Percentiles rank a stretch among this genome's conserved stretches.
These are phyloP conservation scores for Xylariaceae sp. DNA, from an alignment of 2,329 filamentous ascomycete genomes.

Conservation along the genomic window DNA sequence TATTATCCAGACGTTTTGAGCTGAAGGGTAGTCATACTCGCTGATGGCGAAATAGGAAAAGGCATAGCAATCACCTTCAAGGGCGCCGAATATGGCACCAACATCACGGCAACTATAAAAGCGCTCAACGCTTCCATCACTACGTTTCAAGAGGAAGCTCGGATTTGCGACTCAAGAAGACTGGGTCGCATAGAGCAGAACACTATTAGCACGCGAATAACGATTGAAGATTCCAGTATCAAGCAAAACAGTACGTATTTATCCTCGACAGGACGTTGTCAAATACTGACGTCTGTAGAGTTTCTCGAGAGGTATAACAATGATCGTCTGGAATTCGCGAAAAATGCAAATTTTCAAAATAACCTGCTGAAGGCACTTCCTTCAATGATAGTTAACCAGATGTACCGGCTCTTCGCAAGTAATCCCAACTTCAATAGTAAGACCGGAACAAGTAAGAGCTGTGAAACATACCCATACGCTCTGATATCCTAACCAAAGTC, in stretches of 20 bases:
- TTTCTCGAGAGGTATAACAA: slow-evolving; percentile 3
- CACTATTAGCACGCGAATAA: slow-evolving; percentile 1
- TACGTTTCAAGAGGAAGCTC: slow-evolving; percentile 8
- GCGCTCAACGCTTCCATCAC: slow-evolving; percentile 4
- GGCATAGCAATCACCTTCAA: slow-evolving; percentile 7
- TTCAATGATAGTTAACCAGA: slow-evolving; percentile 3
- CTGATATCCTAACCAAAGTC: no score
- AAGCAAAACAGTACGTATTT: background rate
- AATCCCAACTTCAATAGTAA: slow-evolving; percentile 7
- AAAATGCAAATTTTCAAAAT: slow-evolving; percentile 1
- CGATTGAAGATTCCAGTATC: slow-evolving; percentile 1
- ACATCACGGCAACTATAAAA: slow-evolving; percentile 6
- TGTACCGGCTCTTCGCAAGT: slow-evolving; percentile 8
- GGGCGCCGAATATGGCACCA: slow-evolving; percentile 8
- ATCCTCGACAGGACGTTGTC: background rate
- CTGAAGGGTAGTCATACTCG: no score
- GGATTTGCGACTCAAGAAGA: slow-evolving; percentile 8
- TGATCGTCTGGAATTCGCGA: background rate
- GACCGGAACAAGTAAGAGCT: slow-evolving; percentile 7
- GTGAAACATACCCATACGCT: no score
- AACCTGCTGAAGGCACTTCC: slow-evolving; percentile 4
- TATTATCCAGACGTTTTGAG: no score
- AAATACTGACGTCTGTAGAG: background rate
- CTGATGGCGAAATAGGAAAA: slow-evolving; percentile 5
- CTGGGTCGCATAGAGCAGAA: slow-evolving; percentile 9